Conservation (phyloP, 345 rosid genomes). For the Pistacia vera region DNA sequence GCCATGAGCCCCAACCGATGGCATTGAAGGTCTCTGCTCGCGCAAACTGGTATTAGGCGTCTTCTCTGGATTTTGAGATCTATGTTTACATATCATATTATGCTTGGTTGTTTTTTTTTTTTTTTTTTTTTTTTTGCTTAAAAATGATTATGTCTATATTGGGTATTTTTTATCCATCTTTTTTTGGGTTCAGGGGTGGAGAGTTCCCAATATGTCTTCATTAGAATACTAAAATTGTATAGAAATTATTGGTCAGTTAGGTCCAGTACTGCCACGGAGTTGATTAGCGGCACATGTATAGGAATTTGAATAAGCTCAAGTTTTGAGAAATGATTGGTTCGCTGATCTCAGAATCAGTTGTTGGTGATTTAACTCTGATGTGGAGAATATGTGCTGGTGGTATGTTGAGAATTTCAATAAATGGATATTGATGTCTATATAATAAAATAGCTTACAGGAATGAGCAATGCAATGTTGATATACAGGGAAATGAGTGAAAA, state of each 20-base stretch:
- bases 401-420: not conserved
- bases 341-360: too few species aligned
- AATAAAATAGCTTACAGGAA: not conserved
- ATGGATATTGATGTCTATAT: not conserved
- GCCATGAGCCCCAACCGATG: conserved; percentile 47
- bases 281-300: not conserved
- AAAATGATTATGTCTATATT: not conserved
- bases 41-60: conserved; percentile 43
- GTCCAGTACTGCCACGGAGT: not conserved
- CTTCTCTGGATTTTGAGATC: not conserved
- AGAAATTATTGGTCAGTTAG: not conserved
- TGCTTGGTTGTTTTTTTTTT: not conserved
- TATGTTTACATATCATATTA: not conserved
- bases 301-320: not conserved
- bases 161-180: not conserved
- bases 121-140: not conserved
- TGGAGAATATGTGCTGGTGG: not conserved
- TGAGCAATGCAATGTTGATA: not conserved
- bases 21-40: conserved; percentile 51
- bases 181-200: not conserved
- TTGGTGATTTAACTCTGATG: not conserved
- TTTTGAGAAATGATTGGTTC: not conserved
- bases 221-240: not conserved
- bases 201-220: not conserved
- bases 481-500: conserved; percentile 5